These are phyloP conservation scores for Myochromella boudieri DNA, from an alignment of 768 basidiomycete genomes.

Conservation along the genomic window DNA sequence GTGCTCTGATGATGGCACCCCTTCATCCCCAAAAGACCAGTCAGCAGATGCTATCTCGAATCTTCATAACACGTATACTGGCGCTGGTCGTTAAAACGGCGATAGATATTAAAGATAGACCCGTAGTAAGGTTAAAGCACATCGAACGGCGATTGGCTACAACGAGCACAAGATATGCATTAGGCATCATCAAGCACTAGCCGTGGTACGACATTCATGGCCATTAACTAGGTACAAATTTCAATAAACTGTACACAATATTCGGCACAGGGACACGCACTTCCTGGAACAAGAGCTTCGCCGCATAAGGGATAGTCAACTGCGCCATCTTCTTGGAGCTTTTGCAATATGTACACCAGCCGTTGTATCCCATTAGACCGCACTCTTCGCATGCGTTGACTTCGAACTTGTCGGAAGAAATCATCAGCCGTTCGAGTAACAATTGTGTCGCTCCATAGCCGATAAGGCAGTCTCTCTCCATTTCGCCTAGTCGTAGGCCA, in stretches of 20 bases:
- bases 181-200: conserved; percentile 81
- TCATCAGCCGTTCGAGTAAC: conserved; percentile 96
- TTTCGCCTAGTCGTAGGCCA: conserved; percentile 94
- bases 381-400: conserved; percentile 95
- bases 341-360: conserved; percentile 99
- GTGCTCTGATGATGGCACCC: not conserved
- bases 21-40: conserved; percentile 8
- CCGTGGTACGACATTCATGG: conserved; percentile 94
- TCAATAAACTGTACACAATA: conserved; percentile 1
- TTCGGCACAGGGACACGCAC: conserved; percentile 34
- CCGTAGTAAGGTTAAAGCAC: conserved; percentile 2
- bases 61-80: conserved; percentile 4
- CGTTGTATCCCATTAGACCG: conserved; percentile 91
- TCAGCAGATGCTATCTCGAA: conserved; percentile 11
- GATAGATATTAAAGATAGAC: conserved; percentile 8
- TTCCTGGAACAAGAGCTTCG: conserved; percentile 91
- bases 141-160: not conserved
- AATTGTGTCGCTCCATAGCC: conserved; percentile 99
- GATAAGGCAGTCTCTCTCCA: conserved; percentile 98
- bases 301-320: conserved; percentile 94
- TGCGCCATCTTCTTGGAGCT: conserved; percentile 95
- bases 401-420: conserved; percentile 97
- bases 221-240: conserved; percentile 68
- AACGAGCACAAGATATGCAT: conserved; percentile 10
- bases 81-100: conserved; percentile 1